Conservation (phyloP, 805 yeast genomes). For the Cyberlindnera suaveolens region DNA sequence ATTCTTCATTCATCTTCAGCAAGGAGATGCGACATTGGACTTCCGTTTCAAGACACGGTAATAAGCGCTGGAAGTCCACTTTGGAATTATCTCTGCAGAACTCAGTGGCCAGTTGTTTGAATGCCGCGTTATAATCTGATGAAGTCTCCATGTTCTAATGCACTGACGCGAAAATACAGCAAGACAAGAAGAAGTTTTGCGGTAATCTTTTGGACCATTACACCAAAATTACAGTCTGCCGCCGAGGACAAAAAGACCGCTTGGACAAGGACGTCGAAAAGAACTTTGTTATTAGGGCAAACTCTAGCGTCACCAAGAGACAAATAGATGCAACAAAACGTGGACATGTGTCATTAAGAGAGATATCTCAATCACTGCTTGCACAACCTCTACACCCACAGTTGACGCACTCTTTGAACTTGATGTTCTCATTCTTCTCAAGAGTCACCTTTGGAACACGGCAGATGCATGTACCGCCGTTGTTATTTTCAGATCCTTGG, state of each 20-base stretch:
- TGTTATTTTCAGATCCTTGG: conserved; percentile 51
- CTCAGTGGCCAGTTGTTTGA: background rate
- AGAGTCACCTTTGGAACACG: conserved; percentile 67
- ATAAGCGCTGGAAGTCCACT: background rate
- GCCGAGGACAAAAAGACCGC: background rate
- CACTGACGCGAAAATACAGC: too few species aligned
- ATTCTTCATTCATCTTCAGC: conserved; percentile 1
- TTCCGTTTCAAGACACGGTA: conserved; percentile 1
- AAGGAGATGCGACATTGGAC: background rate
- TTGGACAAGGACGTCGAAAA: too few species aligned
- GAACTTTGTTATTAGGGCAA: too few species aligned
- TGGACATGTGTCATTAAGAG: background rate
- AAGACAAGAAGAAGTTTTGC: too few species aligned
- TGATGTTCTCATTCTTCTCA: conserved; percentile 26
- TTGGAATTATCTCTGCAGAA: background rate
- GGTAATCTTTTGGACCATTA: too few species aligned
- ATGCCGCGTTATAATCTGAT: background rate
- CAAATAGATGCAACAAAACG: too few species aligned
- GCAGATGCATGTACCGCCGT: conserved; percentile 73
- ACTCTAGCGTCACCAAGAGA: too few species aligned
- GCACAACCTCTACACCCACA: conserved; percentile 89
- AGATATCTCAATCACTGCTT: conserved; percentile 47
- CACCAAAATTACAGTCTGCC: too few species aligned
- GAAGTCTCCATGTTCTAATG: background rate
- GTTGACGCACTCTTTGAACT: conserved; percentile 55